Percentiles rank a stretch among this genome's conserved stretches.
These are phyloP conservation scores for Magnusiomyces tetraspermus DNA, from an alignment of 1,139 yeast species.

Conservation along the genomic window DNA sequence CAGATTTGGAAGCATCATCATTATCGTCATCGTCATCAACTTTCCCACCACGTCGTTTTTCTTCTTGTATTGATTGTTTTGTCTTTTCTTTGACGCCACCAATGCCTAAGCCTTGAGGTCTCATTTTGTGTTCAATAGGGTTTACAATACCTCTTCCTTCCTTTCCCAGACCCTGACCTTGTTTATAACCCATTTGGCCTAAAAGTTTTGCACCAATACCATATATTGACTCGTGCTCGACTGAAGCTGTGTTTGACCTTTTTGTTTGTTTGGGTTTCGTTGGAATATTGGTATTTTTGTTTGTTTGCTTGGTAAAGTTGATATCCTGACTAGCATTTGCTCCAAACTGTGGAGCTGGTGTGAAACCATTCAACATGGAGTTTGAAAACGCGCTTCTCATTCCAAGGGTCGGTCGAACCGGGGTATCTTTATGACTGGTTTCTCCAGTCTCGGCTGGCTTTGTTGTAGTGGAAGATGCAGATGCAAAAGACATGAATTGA, in stretches of 20 bases:
- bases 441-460: background rate
- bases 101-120: constrained; percentile 60
- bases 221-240: constrained; percentile 33
- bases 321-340: too few relatives aligned
- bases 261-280: background rate
- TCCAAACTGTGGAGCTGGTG: background rate
- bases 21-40: constrained; percentile 15
- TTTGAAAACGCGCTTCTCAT: background rate
- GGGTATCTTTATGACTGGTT: background rate
- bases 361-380: background rate
- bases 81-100: constrained; percentile 47
- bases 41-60: constrained; percentile 19
- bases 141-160: constrained; percentile 60
- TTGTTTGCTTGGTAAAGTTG: background rate
- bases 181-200: constrained; percentile 77
- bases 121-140: constrained; percentile 62
- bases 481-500: constrained; percentile 6
- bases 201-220: constrained; percentile 82
- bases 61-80: constrained; percentile 18
- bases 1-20: constrained; percentile 17
- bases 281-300: background rate
- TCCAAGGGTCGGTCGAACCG: background rate
- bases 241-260: background rate
- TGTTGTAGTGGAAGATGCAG: background rate
- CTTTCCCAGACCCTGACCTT: constrained; percentile 75